phyloP scores from a whole-genome alignment of 2,329 filamentous ascomycete genomes.

The Chaetomium sp. region DNA sequence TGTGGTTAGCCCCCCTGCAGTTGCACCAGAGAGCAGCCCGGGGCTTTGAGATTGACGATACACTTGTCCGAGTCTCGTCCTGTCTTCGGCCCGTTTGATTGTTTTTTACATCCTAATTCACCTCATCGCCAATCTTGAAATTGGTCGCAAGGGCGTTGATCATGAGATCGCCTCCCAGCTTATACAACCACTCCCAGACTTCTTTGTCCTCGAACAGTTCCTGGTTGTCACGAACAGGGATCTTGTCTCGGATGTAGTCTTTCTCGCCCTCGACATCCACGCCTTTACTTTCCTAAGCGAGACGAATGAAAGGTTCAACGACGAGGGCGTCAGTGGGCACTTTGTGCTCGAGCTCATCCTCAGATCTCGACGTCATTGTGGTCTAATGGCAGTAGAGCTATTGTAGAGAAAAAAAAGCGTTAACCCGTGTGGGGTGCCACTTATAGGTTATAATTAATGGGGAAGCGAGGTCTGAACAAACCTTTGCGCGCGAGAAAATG shows the following conservation, averaged over 20 bases:
- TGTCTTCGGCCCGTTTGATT: not conserved
- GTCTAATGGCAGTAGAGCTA: not conserved
- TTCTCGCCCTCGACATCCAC: not conserved
- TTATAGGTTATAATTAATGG: no score
- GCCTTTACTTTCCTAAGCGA: not conserved
- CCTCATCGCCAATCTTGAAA: not conserved
- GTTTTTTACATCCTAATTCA: not conserved
- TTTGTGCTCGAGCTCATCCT: not conserved
- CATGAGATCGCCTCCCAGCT: not conserved
- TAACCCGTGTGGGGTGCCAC: not conserved
- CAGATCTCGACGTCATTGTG: not conserved
- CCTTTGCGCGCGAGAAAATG: constrained; percentile 32
- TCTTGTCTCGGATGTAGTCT: not conserved
- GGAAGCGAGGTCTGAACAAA: no score
- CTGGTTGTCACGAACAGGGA: not conserved
- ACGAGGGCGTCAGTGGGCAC: not conserved
- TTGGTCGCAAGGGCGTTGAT: not conserved
- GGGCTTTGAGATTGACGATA: not conserved
- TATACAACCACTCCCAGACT: not conserved
- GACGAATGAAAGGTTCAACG: not conserved
- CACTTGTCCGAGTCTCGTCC: not conserved
- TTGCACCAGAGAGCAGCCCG: no score
- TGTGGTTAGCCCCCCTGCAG: not conserved
- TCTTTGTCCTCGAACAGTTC: not conserved
- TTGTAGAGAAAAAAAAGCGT: not conserved